Evolutionary conservation across 768 basidiomycete genomes (phyloP), one percentile per base, ranked within the genome.

Genomic region (Saitozyma sp.): DNA sequence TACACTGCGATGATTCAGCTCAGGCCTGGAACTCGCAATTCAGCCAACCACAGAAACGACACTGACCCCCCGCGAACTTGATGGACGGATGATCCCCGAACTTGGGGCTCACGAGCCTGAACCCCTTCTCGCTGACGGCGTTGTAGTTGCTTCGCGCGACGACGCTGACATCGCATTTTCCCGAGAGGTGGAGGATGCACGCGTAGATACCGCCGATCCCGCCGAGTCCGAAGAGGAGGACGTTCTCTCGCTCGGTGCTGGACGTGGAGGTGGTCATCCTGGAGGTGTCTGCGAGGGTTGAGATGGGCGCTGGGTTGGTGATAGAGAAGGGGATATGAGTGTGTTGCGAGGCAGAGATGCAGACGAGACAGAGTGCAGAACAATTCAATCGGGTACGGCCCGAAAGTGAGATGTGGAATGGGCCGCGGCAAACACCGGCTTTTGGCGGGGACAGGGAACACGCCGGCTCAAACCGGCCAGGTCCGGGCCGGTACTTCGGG

Each of bases 191-290:
- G 10, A 78, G 61, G 62, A 78, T 75, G 50, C 68, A 71, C n/a
- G 76, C 76, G 62, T 78, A 78, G 39, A 76, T 73, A 9, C 74
- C 75, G 17, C 76, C 76, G 50, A 78, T 78, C 57, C 76, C 73
- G 39, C 76, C 76, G 46, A 75, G 66, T 55, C 76, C 76, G 62
- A 78, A 78, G 48, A 78, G 57, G 6, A 76, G 61, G 50, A 75
- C 73, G 58, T 64, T 69, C 51, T 62, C 64, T 50, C 54, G 52
- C 4, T 69, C 70, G 66, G 68, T 70, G n/a, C 16, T 60, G 56
- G 29, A 29, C 14, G 50, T 40, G 19, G 37, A 53, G 19, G 29
- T 14, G 17, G 58, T 40, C 19, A 17, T 57, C 9, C 9, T 37
- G 19, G 38, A 62, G 8, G 2, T 42, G 62, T 11, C 39, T 4